Evolutionary conservation across 495 filamentous ascomycete genomes (phyloP), one percentile per base, ranked within the genome.

Genomic region (Endocarpon pusillum): DNA sequence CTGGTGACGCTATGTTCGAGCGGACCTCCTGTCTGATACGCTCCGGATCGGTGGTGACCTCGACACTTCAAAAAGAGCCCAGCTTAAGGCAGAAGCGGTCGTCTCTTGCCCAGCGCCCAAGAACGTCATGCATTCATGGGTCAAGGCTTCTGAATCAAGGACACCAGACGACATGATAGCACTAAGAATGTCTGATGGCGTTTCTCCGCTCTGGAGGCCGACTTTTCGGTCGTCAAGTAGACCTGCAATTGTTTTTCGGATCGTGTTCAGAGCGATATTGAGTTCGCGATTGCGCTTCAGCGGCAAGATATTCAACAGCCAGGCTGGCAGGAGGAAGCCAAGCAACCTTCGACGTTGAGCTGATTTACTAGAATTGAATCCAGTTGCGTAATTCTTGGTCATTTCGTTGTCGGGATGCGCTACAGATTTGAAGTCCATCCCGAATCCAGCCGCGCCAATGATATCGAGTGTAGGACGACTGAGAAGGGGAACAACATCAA

Each of bases 381-480:
- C 28, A 17, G 28, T 15, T n/a, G 12, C 12, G 12, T 31, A 31
- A 17, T 5, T 5, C 19, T 31, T 31, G 12, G 19, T n/a, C 12
- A 31, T n/a, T 5, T 7, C 5, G 28, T 5, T 31, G 28, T 31
- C 19, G 5, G 28, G 28, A 5, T n/a, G 19, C 12, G 12, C 28
- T n/a, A 31, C 28, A 14, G 12, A 31, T 7, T 31, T 31, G 28
- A 4, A 4, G 19, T 31, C 28, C 14, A 15, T n/a, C 7, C 28
- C 28, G 28, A 6, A 31, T 5, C 14, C 26, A 5, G 37, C 4
- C 16, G 22, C 15, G 7, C 41, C 36, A 3, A 44, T 36, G 35
- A 58, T 24, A 33, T 63, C 58, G 4, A 31, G 28, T 5, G 19
- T n/a, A 5, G 19, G 12, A 15, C 28, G 28, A 31, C 12, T 31